Evolutionary conservation across 83 land plant genomes (phyloP).

Genomic region (Thuja plicata): DNA sequence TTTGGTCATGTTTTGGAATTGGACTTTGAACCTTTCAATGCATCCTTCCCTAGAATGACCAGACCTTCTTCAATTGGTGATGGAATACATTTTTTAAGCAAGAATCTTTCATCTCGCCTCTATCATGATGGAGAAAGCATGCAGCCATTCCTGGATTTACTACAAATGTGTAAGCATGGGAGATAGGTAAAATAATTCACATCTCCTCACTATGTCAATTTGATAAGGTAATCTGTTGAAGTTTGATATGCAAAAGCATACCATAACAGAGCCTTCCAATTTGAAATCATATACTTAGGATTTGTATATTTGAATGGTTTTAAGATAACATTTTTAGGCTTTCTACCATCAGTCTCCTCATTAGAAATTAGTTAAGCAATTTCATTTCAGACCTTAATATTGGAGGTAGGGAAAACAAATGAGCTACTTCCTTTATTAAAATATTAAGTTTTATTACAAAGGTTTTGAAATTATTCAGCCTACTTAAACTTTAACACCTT

Average conservation of each 20-base stretch:
- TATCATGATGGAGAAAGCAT: constrained; percentile 86
- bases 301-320: neutral
- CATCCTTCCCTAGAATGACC: constrained; percentile 75
- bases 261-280: neutral
- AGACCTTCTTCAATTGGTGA: constrained; percentile 84
- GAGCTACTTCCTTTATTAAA: no score
- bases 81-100: constrained; percentile 90
- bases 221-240: neutral
- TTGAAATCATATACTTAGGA: neutral
- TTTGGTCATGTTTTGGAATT: constrained; percentile 77
- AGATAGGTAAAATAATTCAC: constrained; percentile 52
- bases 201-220: neutral
- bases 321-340: no score
- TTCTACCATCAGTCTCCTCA: no score
- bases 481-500: neutral
- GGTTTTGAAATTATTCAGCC: no score
- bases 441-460: no score
- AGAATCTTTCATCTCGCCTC: constrained; percentile 84
- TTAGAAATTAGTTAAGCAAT: neutral
- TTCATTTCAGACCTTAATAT: neutral
- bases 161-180: constrained; percentile 63
- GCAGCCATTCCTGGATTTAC: constrained; percentile 82
- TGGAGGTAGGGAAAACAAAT: neutral
- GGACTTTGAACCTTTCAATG: constrained; percentile 91
- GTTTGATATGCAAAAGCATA: neutral